Evolutionary conservation across 148 eudicot species (phyloP).

Genomic region (Fallopia convolvulus): DNA sequence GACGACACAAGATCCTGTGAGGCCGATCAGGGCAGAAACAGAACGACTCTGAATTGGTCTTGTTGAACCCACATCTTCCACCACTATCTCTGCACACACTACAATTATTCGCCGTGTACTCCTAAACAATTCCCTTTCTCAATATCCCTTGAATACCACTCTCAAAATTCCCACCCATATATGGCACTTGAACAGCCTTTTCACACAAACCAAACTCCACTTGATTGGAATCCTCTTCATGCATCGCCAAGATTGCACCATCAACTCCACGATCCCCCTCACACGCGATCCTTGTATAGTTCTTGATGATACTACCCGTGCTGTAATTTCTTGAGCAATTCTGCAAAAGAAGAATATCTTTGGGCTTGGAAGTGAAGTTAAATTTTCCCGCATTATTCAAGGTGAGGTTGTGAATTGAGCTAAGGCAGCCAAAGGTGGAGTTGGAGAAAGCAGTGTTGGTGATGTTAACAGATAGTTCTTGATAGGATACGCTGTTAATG

Average conservation of each 20-base stretch:
- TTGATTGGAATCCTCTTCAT: background rate
- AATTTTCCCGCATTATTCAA: background rate
- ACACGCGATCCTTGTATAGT: background rate
- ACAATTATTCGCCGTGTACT: background rate
- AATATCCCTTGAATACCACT: background rate
- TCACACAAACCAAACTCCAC: background rate
- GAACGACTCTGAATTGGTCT: background rate
- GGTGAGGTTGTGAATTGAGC: conserved; percentile 14
- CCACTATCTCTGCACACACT: background rate
- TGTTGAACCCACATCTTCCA: background rate
- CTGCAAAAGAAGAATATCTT: background rate
- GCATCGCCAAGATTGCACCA: background rate
- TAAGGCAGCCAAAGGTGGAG: background rate
- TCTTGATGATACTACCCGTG: background rate
- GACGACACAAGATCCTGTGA: background rate
- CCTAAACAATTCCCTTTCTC: background rate
- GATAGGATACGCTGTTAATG: background rate
- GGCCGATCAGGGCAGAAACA: background rate
- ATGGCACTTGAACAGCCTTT: background rate
- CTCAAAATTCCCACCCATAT: background rate
- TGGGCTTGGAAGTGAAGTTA: background rate
- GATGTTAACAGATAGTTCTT: background rate
- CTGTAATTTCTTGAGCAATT: background rate
- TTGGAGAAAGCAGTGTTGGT: conserved; percentile 14
- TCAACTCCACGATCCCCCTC: too few species aligned